Conservation (phyloP, 306 rosid genomes). For the Lupinus albus region DNA sequence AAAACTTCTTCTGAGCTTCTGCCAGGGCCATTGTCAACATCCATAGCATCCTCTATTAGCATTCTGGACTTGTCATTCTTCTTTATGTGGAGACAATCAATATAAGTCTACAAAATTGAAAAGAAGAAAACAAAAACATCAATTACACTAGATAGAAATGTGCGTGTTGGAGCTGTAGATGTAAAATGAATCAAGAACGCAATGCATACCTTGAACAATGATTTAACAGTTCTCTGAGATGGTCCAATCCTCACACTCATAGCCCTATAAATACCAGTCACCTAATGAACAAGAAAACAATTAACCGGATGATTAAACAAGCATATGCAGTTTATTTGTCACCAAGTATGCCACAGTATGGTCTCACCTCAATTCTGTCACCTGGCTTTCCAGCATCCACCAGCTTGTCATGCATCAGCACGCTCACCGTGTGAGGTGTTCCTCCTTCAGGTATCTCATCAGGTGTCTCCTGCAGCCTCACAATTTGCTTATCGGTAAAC, state of each 20-base stretch:
- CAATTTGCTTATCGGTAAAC: slow-evolving; percentile 94
- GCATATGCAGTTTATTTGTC: not conserved
- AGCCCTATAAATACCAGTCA: slow-evolving; percentile 93
- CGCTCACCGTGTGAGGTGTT: slow-evolving; percentile 95
- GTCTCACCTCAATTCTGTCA: slow-evolving; percentile 90
- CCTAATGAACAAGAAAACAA: slow-evolving; percentile 53
- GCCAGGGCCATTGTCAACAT: slow-evolving; percentile 48
- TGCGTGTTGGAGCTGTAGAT: slow-evolving; percentile 22
- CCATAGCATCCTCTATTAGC: slow-evolving; percentile 70
- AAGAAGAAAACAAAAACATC: slow-evolving; percentile 27
- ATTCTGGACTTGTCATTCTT: slow-evolving; percentile 89
- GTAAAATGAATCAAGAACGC: slow-evolving; percentile 9
- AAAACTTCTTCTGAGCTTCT: slow-evolving; percentile 52
- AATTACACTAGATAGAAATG: slow-evolving; percentile 32
- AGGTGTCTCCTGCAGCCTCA: slow-evolving; percentile 96
- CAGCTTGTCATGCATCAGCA: slow-evolving; percentile 93
- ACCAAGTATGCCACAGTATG: slow-evolving; percentile 12
- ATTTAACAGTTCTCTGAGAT: slow-evolving; percentile 90
- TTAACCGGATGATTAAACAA: slow-evolving; percentile 29
- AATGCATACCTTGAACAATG: slow-evolving; percentile 76
- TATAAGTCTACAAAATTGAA: slow-evolving; percentile 67
- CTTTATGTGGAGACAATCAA: slow-evolving; percentile 93
- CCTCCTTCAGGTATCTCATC: slow-evolving; percentile 99
- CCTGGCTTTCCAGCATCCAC: slow-evolving; percentile 97
- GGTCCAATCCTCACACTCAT: slow-evolving; percentile 97